Evolutionary conservation across 1,284 basidiomycete genomes (phyloP).

Genomic region (Puccinia sorghi): DNA sequence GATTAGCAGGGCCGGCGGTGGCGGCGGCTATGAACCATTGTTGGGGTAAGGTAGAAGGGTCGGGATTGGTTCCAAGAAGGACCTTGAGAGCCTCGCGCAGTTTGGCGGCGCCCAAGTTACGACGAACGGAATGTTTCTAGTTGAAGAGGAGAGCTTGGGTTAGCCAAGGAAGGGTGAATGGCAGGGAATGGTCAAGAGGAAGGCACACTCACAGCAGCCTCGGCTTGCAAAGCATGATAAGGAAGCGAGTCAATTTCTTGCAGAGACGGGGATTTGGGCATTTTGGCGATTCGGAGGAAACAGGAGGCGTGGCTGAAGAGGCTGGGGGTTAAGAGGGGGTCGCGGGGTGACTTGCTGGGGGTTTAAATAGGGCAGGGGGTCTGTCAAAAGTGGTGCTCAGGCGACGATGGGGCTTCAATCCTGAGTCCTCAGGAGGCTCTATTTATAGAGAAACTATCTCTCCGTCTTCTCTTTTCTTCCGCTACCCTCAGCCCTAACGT

Average conservation of each 20-base stretch:
- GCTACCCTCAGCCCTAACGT: no score
- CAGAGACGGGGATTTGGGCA: not conserved
- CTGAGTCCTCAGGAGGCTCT: no score
- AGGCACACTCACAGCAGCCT: constrained; percentile 31
- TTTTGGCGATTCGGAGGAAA: not conserved
- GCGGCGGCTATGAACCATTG: constrained; percentile 38
- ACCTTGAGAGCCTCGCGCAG: constrained; percentile 30
- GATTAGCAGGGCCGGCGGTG: not conserved
- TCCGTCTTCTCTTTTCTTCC: no score
- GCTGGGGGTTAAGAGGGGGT: not conserved
- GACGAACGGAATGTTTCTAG: constrained; percentile 45
- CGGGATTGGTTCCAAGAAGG: not conserved
- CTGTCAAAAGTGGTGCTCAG: no score
- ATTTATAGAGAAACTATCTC: no score
- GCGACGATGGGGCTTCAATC: no score
- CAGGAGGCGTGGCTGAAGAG: not conserved
- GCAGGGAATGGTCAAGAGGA: not conserved
- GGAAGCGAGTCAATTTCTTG: constrained; percentile 33
- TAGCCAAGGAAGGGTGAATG: not conserved
- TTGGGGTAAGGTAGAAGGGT: constrained; percentile 12
- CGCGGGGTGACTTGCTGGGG: not conserved
- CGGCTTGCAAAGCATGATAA: constrained; percentile 45
- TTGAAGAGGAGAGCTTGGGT: not conserved
- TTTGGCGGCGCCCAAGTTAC: constrained; percentile 36
- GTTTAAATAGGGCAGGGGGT: not conserved